Evolutionary conservation across 139 green algal genomes (phyloP), one percentile per base, ranked within the genome.

Genomic region (Parachlorella kessleri): DNA sequence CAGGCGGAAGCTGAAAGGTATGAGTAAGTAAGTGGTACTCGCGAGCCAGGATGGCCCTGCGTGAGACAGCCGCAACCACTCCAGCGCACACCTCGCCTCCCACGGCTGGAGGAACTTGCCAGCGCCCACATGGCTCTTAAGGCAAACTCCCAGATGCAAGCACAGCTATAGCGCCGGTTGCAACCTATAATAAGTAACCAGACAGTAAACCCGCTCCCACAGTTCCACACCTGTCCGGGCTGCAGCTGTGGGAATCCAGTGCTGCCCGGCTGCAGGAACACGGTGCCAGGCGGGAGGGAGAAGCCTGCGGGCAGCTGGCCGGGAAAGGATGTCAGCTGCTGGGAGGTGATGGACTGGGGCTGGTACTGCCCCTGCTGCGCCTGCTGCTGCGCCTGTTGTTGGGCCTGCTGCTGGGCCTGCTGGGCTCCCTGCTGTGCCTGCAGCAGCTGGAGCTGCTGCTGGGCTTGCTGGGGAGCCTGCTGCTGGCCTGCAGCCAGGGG

Each of bases 381-480:
- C 55, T 70, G 39, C 26, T 55, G 65, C 81, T 82, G 75, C 39
- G 64, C 66, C 55, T 55, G 55, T 37, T 55, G 59, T 38, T 41
- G 37, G 26, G 18, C 23, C 39, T 38, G 71, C 30, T 37, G 37
- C 80, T 55, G 70, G 40, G 36, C 66, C 26, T 77, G 37, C 66
- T 75, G 63, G 37, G 71, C n/a, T 28, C 38, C 21, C 42, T 42
- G 55, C 8, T 30, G 6, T 14, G 28, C 23, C 70, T 68, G 39
- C 39, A 81, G 67, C 36, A 79, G n/a, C 0, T n/a, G 67, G 23
- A 28, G 37, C 76, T 82, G 69, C 55, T 70, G 53, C 68, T 18
- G 2, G 1, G 64, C 38, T 41, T 32, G 65, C 41, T 36, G 40
- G 1, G 37, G n/a, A 38, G 4, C 28, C 14, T 32, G 8, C 4